Evolutionary conservation across 140 eudicot species (phyloP).

Genomic region (Erigeron philadelphicus): DNA sequence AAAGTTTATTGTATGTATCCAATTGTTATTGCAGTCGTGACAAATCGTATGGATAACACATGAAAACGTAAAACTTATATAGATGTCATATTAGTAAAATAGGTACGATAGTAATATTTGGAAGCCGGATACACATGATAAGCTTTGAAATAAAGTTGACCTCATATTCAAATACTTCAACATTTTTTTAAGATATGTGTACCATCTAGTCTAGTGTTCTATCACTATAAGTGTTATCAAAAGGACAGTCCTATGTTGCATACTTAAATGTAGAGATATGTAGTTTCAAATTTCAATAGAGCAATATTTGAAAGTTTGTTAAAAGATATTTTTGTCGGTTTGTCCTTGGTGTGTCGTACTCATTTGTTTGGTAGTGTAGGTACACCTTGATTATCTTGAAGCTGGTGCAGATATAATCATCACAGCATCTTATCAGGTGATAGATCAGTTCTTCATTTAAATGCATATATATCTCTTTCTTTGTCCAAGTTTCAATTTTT

Average conservation of each 20-base stretch:
- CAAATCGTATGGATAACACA: too few species aligned
- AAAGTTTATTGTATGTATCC: too few species aligned
- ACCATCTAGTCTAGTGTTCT: too few species aligned
- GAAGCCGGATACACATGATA: background rate
- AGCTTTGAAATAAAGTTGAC: too few species aligned
- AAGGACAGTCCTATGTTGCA: background rate
- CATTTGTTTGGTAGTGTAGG: constrained; percentile 41
- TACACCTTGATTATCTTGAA: constrained; percentile 91
- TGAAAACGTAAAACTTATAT: too few species aligned
- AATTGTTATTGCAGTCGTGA: too few species aligned
- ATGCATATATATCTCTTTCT: too few species aligned
- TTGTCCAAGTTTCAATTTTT: background rate
- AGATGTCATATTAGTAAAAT: too few species aligned
- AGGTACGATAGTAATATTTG: background rate
- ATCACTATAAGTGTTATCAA: too few species aligned
- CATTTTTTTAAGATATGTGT: too few species aligned
- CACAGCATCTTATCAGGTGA: constrained; percentile 87
- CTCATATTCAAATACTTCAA: too few species aligned
- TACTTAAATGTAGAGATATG: constrained; percentile 8
- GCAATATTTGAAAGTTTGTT: background rate
- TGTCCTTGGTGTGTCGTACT: background rate
- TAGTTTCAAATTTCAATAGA: background rate
- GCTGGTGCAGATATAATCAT: constrained; percentile 85
- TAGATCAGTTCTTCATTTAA: background rate
- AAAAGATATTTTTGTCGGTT: background rate